Evolutionary conservation across 2,329 filamentous ascomycete species (phyloP).

Genomic region (Apiospora malaysiana): DNA sequence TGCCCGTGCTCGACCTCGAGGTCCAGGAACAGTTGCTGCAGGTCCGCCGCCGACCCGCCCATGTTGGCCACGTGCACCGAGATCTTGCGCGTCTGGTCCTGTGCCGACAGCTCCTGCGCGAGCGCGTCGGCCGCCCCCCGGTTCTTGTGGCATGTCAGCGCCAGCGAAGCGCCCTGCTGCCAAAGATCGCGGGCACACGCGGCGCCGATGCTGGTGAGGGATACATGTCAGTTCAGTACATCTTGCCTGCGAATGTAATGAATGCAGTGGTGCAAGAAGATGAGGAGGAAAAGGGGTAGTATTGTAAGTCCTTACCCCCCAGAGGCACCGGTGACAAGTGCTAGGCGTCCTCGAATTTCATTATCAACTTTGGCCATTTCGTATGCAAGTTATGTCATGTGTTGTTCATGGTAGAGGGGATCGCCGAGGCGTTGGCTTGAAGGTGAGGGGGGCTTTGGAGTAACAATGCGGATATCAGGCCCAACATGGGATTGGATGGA

Average conservation of each 20-base stretch:
- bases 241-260: no score
- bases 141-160: slow-evolving; percentile 41
- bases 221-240: neutral
- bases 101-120: slow-evolving; percentile 33
- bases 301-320: slow-evolving; percentile 38
- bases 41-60: slow-evolving; percentile 53
- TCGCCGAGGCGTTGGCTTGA: neutral
- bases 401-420: neutral
- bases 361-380: slow-evolving; percentile 40
- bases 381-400: neutral
- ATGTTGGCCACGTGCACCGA: slow-evolving; percentile 65
- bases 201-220: slow-evolving; percentile 38
- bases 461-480: slow-evolving; percentile 6
- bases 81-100: slow-evolving; percentile 45
- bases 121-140: slow-evolving; percentile 37
- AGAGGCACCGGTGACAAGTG: slow-evolving; percentile 43
- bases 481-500: neutral
- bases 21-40: slow-evolving; percentile 59
- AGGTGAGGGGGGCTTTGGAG: slow-evolving; percentile 11
- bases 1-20: slow-evolving; percentile 59
- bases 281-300: neutral
- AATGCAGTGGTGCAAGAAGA: neutral
- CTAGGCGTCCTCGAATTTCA: slow-evolving; percentile 40
- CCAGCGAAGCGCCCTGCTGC: slow-evolving; percentile 42
- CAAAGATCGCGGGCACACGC: slow-evolving; percentile 41